These are phyloP conservation scores for Phlebiopsis flavidoalba DNA, from an alignment of 768 basidiomycete genomes.

Conservation along the genomic window DNA sequence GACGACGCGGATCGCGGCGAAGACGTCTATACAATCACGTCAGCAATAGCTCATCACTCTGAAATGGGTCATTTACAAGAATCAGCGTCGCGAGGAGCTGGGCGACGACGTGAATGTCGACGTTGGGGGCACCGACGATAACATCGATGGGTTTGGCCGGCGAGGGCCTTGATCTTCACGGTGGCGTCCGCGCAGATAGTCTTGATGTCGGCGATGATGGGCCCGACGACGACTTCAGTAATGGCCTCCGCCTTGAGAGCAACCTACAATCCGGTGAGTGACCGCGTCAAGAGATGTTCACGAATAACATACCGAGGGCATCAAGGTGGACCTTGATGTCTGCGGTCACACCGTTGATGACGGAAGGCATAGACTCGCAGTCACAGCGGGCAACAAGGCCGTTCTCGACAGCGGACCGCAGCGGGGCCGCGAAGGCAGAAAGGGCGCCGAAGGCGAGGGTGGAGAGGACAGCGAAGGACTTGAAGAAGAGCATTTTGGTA, in stretches of 20 bases:
- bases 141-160: constrained; percentile 16
- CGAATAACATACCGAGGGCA: constrained; percentile 24
- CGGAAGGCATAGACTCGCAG: constrained; percentile 20
- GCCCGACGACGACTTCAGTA: constrained; percentile 17
- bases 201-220: constrained; percentile 22
- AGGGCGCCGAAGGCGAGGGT: constrained; percentile 25
- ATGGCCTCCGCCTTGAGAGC: constrained; percentile 16
- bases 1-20: constrained; percentile 22
- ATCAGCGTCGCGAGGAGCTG: constrained; percentile 20
- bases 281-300: no score
- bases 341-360: constrained; percentile 20
- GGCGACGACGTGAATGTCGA: constrained; percentile 21
- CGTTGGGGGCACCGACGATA: constrained; percentile 23
- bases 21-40: constrained; percentile 18
- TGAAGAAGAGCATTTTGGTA: constrained; percentile 33
- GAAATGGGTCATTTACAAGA: constrained; percentile 12
- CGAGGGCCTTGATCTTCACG: constrained; percentile 22
- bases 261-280: background rate
- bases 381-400: constrained; percentile 13
- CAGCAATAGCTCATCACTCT: background rate
- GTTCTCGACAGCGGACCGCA: constrained; percentile 9
- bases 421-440: constrained; percentile 11
- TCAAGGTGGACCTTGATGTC: constrained; percentile 15
- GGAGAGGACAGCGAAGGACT: constrained; percentile 19
- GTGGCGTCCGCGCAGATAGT: constrained; percentile 18